Percentiles rank a stretch among this genome's conserved stretches.
Evolutionary conservation across 1,139 yeast species (phyloP).

Genomic region (Hyphopichia pseudoburtonii): DNA sequence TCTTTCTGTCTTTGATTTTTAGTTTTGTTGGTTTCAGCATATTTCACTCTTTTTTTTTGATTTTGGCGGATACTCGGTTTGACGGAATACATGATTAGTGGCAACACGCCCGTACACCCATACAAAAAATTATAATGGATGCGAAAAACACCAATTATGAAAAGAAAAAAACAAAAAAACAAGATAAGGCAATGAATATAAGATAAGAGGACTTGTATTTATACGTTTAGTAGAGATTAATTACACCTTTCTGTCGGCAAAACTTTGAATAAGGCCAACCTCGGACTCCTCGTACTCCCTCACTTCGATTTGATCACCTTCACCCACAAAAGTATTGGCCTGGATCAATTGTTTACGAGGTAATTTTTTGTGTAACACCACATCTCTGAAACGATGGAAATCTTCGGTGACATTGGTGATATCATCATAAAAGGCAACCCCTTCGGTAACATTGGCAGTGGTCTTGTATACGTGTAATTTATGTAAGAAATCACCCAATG

Average conservation of each 20-base stretch:
- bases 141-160: too few relatives aligned
- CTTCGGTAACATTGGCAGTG: constrained; percentile 67
- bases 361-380: constrained; percentile 66
- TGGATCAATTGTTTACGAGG: constrained; percentile 86
- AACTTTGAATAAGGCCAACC: constrained; percentile 76
- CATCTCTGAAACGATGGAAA: constrained; percentile 62
- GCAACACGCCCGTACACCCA: too few relatives aligned
- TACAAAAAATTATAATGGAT: too few relatives aligned
- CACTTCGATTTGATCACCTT: constrained; percentile 47
- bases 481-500: constrained; percentile 68
- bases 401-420: constrained; percentile 69
- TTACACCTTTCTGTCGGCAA: constrained; percentile 56
- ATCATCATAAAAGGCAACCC: constrained; percentile 60
- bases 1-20: too few relatives aligned
- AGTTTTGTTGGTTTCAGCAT: too few relatives aligned
- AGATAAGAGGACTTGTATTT: too few relatives aligned
- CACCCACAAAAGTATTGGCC: constrained; percentile 59
- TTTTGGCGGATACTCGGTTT: too few relatives aligned
- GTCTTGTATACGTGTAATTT: constrained; percentile 78
- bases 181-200: too few relatives aligned
- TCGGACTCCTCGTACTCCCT: constrained; percentile 75
- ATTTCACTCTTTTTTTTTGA: too few relatives aligned
- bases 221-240: too few relatives aligned
- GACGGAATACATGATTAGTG: too few relatives aligned
- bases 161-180: too few relatives aligned